Evolutionary conservation across 192 early-diverging fungal species (phyloP), one percentile per base, ranked within the genome.

Genomic region (Rhizoclosmatium sp.): DNA sequence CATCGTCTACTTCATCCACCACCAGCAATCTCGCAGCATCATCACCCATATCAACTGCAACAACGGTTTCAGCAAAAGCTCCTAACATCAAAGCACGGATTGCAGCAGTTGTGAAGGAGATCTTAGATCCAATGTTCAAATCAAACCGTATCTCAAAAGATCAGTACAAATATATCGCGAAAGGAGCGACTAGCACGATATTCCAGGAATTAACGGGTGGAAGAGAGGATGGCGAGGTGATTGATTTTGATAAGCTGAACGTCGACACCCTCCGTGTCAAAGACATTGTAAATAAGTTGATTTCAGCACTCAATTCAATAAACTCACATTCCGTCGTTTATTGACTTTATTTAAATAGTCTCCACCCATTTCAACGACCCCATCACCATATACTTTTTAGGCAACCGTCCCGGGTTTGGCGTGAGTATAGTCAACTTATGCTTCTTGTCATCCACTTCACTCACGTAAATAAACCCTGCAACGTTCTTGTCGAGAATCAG

Each of bases 311-410:
- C 31, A 31, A 31, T 31, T 31, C 31, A 31, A 31, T 31, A 31
- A 31, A 31, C 31, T 31, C 31, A 31, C 31, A 31, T 31, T 31
- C 31, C 31, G 31, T 0, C 31, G 31, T 56, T 62, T 62, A 19
- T 62, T 62, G 60, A 40, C 14, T 7, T 19, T 19, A 62, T 62
- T 62, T 45, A 59, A 64, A 10, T 49, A 47, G 48, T 83, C 65
- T 99, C 97, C 82, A 97, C 92, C 98, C 98, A 99, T 78, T 97
- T 96, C 66, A 96, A 88, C 45, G 90, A 76, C 9, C 92, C 96
- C 84, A 96, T 90, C 60, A 98, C 72, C 69, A 97, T 82, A 76
- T 94, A 94, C 80, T 90, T 91, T 54, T 93, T 93, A 16, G 95
- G 95, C 81, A 99, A 82, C 47, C 93, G 88, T 5, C 95, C 95